A percentile compares a stretch with the other conserved stretches of the same genome.
These are phyloP conservation scores for Aegilops speltoides DNA, from an alignment of 176 grass and related monocot genomes.

Conservation along the genomic window DNA sequence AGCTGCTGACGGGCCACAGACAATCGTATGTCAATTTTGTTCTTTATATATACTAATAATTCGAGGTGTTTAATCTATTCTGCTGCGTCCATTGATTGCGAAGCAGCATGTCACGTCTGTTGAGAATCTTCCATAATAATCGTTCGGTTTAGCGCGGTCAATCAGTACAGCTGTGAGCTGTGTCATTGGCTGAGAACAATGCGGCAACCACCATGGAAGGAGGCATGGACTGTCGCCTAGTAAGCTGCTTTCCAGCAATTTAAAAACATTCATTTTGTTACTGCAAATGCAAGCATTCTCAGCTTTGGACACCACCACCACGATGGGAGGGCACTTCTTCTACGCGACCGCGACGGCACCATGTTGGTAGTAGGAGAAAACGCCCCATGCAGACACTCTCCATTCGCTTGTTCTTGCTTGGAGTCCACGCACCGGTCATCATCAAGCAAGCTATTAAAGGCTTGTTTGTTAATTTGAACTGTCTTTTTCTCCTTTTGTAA, in stretches of 20 bases:
- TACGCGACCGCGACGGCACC: background rate
- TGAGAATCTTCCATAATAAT: background rate
- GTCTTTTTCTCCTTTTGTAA: too few relatives aligned
- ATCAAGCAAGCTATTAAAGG: too few relatives aligned
- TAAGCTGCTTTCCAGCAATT: background rate
- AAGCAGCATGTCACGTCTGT: background rate
- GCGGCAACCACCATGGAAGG: background rate
- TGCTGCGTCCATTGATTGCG: background rate
- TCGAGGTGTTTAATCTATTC: background rate
- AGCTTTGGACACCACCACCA: background rate
- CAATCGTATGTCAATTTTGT: background rate
- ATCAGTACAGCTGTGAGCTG: background rate
- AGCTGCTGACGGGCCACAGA: constrained; percentile 5
- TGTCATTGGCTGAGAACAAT: background rate
- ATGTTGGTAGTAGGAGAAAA: background rate
- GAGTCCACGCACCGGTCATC: too few relatives aligned
- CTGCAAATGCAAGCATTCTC: background rate
- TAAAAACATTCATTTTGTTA: background rate
- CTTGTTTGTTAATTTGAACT: too few relatives aligned
- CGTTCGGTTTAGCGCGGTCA: background rate
- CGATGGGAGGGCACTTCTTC: background rate
- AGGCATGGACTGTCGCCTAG: background rate
- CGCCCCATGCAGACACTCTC: background rate
- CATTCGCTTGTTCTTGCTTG: background rate
- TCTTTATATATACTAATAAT: background rate